Percentiles rank a stretch among this genome's conserved stretches.
Evolutionary conservation across 1,284 basidiomycete species (phyloP).

Genomic region (Inonotus hispidus): DNA sequence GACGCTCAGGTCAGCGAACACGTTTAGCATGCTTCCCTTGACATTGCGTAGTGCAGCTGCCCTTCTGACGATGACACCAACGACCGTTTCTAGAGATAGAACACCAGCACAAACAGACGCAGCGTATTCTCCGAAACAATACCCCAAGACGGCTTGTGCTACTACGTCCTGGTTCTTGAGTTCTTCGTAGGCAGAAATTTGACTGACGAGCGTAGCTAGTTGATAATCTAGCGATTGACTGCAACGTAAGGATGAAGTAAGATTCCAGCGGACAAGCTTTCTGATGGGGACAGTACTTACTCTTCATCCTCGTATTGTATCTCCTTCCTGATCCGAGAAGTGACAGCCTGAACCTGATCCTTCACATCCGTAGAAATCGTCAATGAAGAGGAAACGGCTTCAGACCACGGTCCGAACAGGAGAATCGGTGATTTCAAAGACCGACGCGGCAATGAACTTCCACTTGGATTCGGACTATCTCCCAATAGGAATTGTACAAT

Average conservation of each 20-base stretch:
- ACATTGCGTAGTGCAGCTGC: conserved; percentile 12
- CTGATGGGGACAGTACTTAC: not conserved
- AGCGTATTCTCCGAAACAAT: conserved; percentile 23
- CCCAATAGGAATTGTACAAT: not conserved
- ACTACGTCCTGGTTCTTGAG: not conserved
- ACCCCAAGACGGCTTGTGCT: conserved; percentile 19
- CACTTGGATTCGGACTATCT: not conserved
- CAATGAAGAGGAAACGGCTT: not conserved
- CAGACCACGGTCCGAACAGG: conserved; percentile 16
- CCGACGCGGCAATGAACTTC: not conserved
- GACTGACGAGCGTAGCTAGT: conserved; percentile 16
- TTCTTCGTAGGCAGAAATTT: conserved; percentile 8
- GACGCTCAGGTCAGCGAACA: conserved; percentile 1
- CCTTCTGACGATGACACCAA: conserved; percentile 16
- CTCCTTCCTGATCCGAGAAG: not conserved
- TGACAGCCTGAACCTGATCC: not conserved
- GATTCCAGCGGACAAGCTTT: not conserved
- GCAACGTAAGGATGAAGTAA: not conserved
- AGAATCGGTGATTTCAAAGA: not conserved
- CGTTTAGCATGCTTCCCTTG: conserved; percentile 12
- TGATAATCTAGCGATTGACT: conserved; percentile 10
- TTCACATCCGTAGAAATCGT: not conserved
- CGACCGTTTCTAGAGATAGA: conserved; percentile 11
- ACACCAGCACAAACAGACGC: conserved; percentile 17
- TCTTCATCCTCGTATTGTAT: not conserved